Evolutionary conservation across 2,329 filamentous ascomycete species (phyloP).

Genomic region (Fusarium staphyleae): DNA sequence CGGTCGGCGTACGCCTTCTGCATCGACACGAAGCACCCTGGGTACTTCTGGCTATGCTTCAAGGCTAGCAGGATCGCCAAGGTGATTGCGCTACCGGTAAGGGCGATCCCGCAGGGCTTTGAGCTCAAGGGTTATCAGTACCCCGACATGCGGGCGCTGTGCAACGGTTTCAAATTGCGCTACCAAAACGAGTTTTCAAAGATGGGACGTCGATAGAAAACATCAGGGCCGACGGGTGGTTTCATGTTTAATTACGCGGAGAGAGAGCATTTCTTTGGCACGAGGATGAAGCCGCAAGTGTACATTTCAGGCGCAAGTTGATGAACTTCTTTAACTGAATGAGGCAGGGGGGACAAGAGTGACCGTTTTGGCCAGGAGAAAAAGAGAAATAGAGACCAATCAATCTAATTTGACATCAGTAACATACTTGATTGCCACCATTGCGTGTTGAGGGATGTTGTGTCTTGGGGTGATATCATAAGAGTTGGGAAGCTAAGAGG

Average conservation of each 20-base stretch:
- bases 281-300: conserved; percentile 19
- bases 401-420: conserved; percentile 27
- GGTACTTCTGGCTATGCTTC: conserved; percentile 96
- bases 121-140: conserved; percentile 89
- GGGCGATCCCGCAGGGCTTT: conserved; percentile 91
- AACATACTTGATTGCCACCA: too few species aligned
- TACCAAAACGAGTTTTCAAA: conserved; percentile 72
- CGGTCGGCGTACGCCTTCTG: conserved; percentile 96
- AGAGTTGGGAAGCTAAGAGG: too few species aligned
- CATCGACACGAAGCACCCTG: conserved; percentile 88
- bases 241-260: conserved; percentile 25
- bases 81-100: conserved; percentile 82
- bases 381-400: conserved; percentile 7
- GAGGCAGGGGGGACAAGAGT: conserved; percentile 15
- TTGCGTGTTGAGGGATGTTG: too few species aligned
- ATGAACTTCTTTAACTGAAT: conserved; percentile 21
- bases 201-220: conserved; percentile 52
- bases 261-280: conserved; percentile 16
- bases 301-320: conserved; percentile 28
- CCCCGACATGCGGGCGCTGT: conserved; percentile 92
- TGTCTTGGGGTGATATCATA: too few species aligned
- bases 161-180: conserved; percentile 95
- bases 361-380: conserved; percentile 5
- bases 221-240: background rate
- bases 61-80: conserved; percentile 81